Conservation (phyloP, 164 flowering plant genomes). For the Tinospora cordifolia region DNA sequence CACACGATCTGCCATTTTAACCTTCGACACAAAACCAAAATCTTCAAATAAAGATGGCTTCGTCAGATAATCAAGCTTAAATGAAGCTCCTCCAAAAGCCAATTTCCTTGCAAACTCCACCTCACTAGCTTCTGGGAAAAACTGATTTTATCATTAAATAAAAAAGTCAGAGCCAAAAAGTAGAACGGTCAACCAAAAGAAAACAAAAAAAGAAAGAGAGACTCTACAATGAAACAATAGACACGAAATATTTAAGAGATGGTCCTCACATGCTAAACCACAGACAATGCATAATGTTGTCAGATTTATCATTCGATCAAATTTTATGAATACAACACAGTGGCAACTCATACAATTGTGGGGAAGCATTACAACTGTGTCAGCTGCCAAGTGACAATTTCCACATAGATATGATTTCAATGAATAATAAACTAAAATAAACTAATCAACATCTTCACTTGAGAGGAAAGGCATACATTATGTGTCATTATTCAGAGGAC, state of each 20-base stretch:
- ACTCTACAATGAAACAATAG: neutral
- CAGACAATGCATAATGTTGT: neutral
- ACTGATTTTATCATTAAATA: conserved; percentile 37
- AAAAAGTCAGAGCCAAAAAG: neutral
- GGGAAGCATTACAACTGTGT: too few relatives aligned
- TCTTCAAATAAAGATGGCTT: conserved; percentile 91
- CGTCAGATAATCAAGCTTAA: conserved; percentile 84
- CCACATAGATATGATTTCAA: too few relatives aligned
- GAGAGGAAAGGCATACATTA: too few relatives aligned
- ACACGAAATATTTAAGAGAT: neutral
- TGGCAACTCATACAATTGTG: too few relatives aligned
- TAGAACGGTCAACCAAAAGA: neutral
- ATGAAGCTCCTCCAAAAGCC: conserved; percentile 69
- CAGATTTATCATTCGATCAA: neutral
- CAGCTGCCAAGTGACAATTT: too few relatives aligned
- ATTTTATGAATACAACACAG: neutral
- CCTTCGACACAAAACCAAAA: conserved; percentile 71
- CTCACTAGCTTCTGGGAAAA: conserved; percentile 93
- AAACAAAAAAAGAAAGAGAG: neutral
- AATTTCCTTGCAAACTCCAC: conserved; percentile 74
- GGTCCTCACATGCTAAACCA: neutral
- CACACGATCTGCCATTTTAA: conserved; percentile 86
- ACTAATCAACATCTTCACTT: too few relatives aligned
- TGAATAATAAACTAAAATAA: too few relatives aligned
- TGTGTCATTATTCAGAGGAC: too few relatives aligned